These are phyloP conservation scores for Phaffia australis DNA, from an alignment of 768 basidiomycete species.

Conservation along the genomic window DNA sequence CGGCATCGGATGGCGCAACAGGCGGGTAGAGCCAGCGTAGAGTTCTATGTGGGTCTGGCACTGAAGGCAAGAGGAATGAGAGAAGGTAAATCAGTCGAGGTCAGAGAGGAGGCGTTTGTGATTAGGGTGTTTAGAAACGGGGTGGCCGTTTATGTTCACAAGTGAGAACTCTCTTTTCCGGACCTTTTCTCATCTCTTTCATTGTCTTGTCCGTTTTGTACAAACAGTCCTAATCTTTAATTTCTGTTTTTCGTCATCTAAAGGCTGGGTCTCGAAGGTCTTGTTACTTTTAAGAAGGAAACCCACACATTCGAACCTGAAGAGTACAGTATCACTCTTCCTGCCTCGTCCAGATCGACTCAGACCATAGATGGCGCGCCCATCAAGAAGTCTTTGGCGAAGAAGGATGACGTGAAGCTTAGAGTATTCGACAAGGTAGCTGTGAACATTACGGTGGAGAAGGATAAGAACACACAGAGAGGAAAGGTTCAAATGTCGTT, in stretches of 20 bases:
- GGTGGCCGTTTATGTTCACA: conserved; percentile 86
- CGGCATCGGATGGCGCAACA: conserved; percentile 95
- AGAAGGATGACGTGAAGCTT: conserved; percentile 46
- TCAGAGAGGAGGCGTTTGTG: conserved; percentile 77
- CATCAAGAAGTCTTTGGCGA: conserved; percentile 27
- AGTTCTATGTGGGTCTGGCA: conserved; percentile 93
- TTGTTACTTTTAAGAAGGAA: conserved; percentile 77
- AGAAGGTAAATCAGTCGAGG: conserved; percentile 39
- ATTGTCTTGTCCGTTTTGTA: neutral
- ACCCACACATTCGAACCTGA: conserved; percentile 84
- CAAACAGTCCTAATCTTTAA: neutral
- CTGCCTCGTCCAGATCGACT: conserved; percentile 33
- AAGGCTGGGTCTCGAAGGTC: conserved; percentile 85
- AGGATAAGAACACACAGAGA: conserved; percentile 84
- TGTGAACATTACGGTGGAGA: conserved; percentile 85
- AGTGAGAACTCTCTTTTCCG: conserved; percentile 47
- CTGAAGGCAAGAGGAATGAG: conserved; percentile 50
- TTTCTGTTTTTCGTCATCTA: neutral
- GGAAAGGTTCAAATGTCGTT: conserved; percentile 57
- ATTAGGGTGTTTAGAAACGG: conserved; percentile 92
- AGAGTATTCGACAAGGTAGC: conserved; percentile 87
- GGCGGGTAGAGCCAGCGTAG: conserved; percentile 90
- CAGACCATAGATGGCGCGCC: conserved; percentile 25
- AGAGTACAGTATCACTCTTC: conserved; percentile 69
- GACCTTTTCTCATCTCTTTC: neutral